Evolutionary conservation across 2,329 filamentous ascomycete genomes (phyloP).

Genomic region (Exophiala viscosa): DNA sequence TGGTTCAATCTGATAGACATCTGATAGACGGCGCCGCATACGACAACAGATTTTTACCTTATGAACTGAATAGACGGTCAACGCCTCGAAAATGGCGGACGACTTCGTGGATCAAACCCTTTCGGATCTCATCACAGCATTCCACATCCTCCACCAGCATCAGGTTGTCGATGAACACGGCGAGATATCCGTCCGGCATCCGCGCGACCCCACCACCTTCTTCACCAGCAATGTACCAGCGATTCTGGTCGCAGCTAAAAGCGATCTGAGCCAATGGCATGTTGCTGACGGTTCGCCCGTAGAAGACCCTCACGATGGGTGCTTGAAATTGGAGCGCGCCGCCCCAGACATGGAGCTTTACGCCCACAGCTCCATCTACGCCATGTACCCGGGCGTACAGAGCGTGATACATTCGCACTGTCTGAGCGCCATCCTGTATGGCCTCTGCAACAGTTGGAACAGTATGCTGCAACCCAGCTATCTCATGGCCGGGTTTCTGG

Average conservation of each 20-base stretch:
- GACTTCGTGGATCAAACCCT: not conserved
- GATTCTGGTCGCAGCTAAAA: conserved; percentile 14
- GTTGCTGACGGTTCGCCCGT: conserved; percentile 11
- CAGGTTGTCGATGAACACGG: conserved; percentile 52
- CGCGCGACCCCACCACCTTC: conserved; percentile 35
- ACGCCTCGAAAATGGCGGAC: not conserved
- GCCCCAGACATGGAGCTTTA: conserved; percentile 35
- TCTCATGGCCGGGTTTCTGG: conserved; percentile 46
- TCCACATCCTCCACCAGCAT: conserved; percentile 52
- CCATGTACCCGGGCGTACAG: conserved; percentile 38
- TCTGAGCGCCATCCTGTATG: conserved; percentile 41
- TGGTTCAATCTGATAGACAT: too few species aligned
- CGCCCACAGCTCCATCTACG: conserved; percentile 47
- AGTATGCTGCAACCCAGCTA: conserved; percentile 37
- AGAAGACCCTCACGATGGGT: not conserved
- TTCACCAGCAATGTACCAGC: conserved; percentile 19
- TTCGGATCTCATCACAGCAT: conserved; percentile 42
- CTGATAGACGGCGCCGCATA: too few species aligned
- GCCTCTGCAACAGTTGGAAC: conserved; percentile 31
- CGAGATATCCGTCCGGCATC: conserved; percentile 53
- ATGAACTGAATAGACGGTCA: too few species aligned
- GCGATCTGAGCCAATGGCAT: conserved; percentile 13
- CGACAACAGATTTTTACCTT: too few species aligned
- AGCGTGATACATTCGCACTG: conserved; percentile 45
- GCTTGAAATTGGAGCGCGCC: not conserved